Evolutionary conservation across 306 rosid genomes (phyloP), one percentile per base, ranked within the genome.

Genomic region (Castanospermum australe): DNA sequence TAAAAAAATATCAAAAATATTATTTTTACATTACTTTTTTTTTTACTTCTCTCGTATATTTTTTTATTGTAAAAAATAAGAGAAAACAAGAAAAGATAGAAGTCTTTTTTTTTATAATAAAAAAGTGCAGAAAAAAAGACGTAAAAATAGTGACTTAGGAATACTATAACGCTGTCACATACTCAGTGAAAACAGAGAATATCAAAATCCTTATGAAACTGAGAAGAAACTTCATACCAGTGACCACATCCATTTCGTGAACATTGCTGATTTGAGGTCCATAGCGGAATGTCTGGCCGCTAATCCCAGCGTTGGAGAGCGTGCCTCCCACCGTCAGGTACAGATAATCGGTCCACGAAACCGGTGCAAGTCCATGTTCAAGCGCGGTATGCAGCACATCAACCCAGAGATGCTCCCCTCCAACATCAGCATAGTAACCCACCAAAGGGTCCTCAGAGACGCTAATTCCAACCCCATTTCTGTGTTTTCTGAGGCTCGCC

Each of bases 211-310:
- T 2, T n/a, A 8, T 2, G 15, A 32, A 14, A 2, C 2, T 5
- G 56, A 5, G 67, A 13, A 13, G 28, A n/a, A 18, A 15, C 1
- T 13, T 5, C 50, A 65, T 90, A 92, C 97, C 97, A 3, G 90
- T 92, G 73, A 92, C 45, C 2, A 92, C 92, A 63, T 92, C 97
- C 88, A 92, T 45, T 84, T 92, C 89, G 20, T 75, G 84, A 45
- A 90, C 94, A 33, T 88, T 92, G 78, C 36, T 65, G 79, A 92
- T 87, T 78, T 92, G 97, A 80, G 97, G 97, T 9, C 97, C 97
- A 57, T 85, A 78, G 11, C 94, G 91, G 76, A 92, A 92, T 0
- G 87, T 67, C 35, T 84, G 88, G 17, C 97, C 97, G 24, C 97
- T 61, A 41, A 92, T 88, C 51, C 97, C 97, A 18, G 87, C 92